Evolutionary conservation across 2,329 filamentous ascomycete genomes (phyloP).

Genomic region (Fusarium sororula): DNA sequence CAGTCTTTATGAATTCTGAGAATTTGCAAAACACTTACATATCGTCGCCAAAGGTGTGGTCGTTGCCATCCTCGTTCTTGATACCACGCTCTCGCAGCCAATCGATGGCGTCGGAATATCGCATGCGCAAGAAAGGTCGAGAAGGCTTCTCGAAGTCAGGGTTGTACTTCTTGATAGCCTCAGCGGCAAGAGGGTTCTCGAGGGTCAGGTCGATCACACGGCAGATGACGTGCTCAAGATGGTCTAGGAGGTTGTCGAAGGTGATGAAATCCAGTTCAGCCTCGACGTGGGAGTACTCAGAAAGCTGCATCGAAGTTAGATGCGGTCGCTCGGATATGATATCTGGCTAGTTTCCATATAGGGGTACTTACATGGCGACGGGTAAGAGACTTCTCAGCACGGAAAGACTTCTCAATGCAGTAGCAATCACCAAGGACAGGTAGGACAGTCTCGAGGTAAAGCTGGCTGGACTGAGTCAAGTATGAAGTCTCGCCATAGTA

Average conservation of each 20-base stretch:
- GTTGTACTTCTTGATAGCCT: constrained; percentile 86
- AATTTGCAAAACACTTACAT: constrained; percentile 57
- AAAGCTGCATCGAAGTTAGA: constrained; percentile 57
- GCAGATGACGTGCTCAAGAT: constrained; percentile 89
- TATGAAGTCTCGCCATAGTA: constrained; percentile 93
- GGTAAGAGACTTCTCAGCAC: constrained; percentile 94
- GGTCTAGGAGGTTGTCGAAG: constrained; percentile 86
- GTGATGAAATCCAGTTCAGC: constrained; percentile 95
- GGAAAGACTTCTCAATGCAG: constrained; percentile 99
- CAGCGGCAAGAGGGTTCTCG: constrained; percentile 75
- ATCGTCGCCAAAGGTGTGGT: constrained; percentile 93
- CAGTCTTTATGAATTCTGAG: not conserved
- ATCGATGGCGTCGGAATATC: constrained; percentile 90
- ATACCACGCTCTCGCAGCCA: constrained; percentile 94
- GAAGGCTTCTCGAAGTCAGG: constrained; percentile 84
- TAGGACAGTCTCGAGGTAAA: constrained; percentile 95
- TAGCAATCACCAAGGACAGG: constrained; percentile 94
- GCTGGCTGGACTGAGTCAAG: constrained; percentile 94
- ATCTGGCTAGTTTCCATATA: not conserved
- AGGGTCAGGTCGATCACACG: constrained; percentile 82
- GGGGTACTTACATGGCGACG: constrained; percentile 71
- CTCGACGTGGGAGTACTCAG: constrained; percentile 97
- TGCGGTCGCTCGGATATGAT: not conserved
- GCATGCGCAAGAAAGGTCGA: constrained; percentile 93
- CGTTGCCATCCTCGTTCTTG: constrained; percentile 89